phyloP scores from a whole-genome alignment of 2,329 filamentous ascomycete genomes.

The Spiromastix sp. region DNA sequence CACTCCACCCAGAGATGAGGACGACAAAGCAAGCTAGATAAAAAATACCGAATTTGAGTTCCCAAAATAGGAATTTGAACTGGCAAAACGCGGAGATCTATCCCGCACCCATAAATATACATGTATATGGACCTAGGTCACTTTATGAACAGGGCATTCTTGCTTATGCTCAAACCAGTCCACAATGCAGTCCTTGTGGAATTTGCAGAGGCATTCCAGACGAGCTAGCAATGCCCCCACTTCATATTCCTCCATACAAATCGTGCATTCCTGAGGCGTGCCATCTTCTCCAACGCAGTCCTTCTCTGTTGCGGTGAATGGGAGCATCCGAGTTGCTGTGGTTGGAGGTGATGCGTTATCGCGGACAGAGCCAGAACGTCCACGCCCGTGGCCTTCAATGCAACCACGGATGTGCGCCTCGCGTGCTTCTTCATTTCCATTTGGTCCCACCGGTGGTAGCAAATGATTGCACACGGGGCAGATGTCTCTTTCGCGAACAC shows the following conservation, averaged over 20 bases:
- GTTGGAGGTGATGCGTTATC: constrained; percentile 1
- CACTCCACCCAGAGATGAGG: no score
- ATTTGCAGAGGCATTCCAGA: constrained; percentile 54
- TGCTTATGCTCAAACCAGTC: constrained; percentile 49
- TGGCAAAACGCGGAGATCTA: no score
- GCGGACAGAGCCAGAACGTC: constrained; percentile 4
- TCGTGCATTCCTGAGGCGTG: constrained; percentile 48
- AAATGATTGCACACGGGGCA: constrained; percentile 36
- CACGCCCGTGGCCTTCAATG: constrained; percentile 27
- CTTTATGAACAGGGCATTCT: constrained; percentile 53
- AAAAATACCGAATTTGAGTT: no score
- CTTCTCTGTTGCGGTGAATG: constrained; percentile 52
- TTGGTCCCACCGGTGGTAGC: constrained; percentile 28
- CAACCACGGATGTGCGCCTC: constrained; percentile 37
- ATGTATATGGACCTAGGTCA: constrained; percentile 14
- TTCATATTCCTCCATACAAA: constrained; percentile 56
- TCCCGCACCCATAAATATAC: no score
- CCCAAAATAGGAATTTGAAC: no score
- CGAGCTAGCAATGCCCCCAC: constrained; percentile 49
- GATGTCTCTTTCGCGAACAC: constrained; percentile 32
- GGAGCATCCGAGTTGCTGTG: constrained; percentile 26
- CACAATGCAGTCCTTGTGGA: constrained; percentile 50
- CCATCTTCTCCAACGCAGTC: constrained; percentile 48
- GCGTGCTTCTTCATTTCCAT: constrained; percentile 30
- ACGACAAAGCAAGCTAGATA: no score